These are phyloP conservation scores for Immersiella caudata DNA, from an alignment of 495 filamentous ascomycete species.

Conservation along the genomic window DNA sequence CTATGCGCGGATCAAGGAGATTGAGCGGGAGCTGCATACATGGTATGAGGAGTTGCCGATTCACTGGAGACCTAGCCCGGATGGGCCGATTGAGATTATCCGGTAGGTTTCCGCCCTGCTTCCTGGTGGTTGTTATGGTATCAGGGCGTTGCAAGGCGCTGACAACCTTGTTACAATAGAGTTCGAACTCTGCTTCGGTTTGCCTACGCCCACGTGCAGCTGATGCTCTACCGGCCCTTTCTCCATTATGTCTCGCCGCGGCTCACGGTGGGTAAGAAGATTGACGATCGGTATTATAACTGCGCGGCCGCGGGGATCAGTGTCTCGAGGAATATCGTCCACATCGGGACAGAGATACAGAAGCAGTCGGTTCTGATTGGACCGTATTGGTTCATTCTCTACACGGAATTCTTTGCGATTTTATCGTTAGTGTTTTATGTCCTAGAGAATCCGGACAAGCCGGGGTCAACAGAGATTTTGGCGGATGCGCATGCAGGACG, in stretches of 20 bases:
- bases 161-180: constrained; percentile 45
- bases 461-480: constrained; percentile 74
- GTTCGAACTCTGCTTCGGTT: constrained; percentile 86
- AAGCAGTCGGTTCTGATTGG: constrained; percentile 79
- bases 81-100: constrained; percentile 70
- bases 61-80: constrained; percentile 72
- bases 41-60: constrained; percentile 83
- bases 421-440: constrained; percentile 88
- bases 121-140: too few relatives aligned
- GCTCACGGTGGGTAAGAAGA: constrained; percentile 61
- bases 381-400: constrained; percentile 96
- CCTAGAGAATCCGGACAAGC: constrained; percentile 82
- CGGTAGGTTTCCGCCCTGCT: constrained; percentile 58
- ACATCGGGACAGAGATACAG: constrained; percentile 89
- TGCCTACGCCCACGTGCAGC: constrained; percentile 86
- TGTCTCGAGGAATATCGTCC: constrained; percentile 91
- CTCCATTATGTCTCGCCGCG: constrained; percentile 87
- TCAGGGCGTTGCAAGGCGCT: not conserved
- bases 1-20: constrained; percentile 84
- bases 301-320: constrained; percentile 92
- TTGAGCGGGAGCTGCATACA: constrained; percentile 79
- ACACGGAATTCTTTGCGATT: constrained; percentile 93
- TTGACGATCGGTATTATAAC: constrained; percentile 84
- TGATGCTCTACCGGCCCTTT: constrained; percentile 94
- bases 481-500: constrained; percentile 83